Evolutionary conservation across 2,329 filamentous ascomycete species (phyloP).

Genomic region (Phialophora verrucosa): DNA sequence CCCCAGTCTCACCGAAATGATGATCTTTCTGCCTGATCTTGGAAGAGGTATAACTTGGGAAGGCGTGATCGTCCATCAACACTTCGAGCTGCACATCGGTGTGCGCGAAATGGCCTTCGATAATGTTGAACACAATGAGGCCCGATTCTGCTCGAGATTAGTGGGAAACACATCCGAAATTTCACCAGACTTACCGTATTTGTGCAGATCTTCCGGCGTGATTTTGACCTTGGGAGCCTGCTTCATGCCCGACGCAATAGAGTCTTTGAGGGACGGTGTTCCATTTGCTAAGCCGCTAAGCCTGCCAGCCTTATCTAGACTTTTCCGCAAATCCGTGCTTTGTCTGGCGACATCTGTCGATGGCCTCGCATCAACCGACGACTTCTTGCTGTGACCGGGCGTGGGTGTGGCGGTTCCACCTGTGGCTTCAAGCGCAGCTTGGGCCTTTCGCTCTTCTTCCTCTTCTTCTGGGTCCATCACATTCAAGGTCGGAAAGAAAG

Average conservation of each 20-base stretch:
- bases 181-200: conserved; percentile 64
- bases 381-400: conserved; percentile 35
- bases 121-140: conserved; percentile 89
- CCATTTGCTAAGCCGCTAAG: conserved; percentile 22
- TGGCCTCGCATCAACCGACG: conserved; percentile 32
- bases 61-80: conserved; percentile 91
- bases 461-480: conserved; percentile 82
- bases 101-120: conserved; percentile 83
- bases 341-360: conserved; percentile 26
- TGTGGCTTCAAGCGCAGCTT: conserved; percentile 38
- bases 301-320: conserved; percentile 28
- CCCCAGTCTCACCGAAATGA: conserved; percentile 87
- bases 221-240: conserved; percentile 77
- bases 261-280: conserved; percentile 51
- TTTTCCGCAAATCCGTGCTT: conserved; percentile 33
- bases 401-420: conserved; percentile 17
- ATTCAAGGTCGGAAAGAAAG: conserved; percentile 90
- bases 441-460: conserved; percentile 50
- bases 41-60: conserved; percentile 83
- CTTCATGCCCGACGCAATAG: conserved; percentile 55
- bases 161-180: conserved; percentile 31
- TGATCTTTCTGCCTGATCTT: conserved; percentile 71
- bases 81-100: conserved; percentile 81
- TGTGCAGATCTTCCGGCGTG: conserved; percentile 76
- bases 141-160: conserved; percentile 72